A percentile compares a stretch with the other conserved stretches of the same genome.
Evolutionary conservation across 2,329 filamentous ascomycete genomes (phyloP).

Genomic region (Epichloe gansuensis): DNA sequence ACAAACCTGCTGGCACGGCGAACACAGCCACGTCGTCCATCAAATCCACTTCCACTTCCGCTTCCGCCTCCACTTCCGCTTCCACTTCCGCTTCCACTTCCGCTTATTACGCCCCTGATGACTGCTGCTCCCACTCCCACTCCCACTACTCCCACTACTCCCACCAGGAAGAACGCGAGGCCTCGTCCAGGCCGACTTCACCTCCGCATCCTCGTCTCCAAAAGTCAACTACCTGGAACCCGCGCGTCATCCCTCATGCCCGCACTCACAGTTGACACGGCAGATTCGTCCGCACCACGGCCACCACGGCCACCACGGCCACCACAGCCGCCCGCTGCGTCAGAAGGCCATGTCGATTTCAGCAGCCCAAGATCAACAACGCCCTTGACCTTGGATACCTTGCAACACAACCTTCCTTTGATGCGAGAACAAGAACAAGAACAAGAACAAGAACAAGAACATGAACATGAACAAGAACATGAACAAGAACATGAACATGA

Average conservation of each 20-base stretch:
- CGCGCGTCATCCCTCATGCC: slow-evolving; percentile 26
- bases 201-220: slow-evolving; percentile 13
- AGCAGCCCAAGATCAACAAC: background rate
- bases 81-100: slow-evolving; percentile 1
- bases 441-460: background rate
- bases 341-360: slow-evolving; percentile 6
- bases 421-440: background rate
- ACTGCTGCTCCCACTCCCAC: background rate
- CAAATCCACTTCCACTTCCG: slow-evolving; percentile 2
- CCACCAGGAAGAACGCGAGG: slow-evolving; percentile 1
- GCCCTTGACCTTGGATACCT: slow-evolving; percentile 6
- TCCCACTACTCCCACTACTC: background rate
- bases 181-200: slow-evolving; percentile 10
- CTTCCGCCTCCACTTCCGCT: slow-evolving; percentile 1
- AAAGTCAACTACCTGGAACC: slow-evolving; percentile 25
- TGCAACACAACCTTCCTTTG: background rate
- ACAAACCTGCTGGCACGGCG: background rate
- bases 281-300: slow-evolving; percentile 14
- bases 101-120: background rate
- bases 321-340: slow-evolving; percentile 7
- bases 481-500: background rate
- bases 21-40: background rate
- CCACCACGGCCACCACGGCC: slow-evolving; percentile 14
- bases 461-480: background rate
- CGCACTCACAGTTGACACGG: slow-evolving; percentile 23